Conservation (phyloP, 2,329 filamentous ascomycete genomes). For the Microascus cirrosus region DNA sequence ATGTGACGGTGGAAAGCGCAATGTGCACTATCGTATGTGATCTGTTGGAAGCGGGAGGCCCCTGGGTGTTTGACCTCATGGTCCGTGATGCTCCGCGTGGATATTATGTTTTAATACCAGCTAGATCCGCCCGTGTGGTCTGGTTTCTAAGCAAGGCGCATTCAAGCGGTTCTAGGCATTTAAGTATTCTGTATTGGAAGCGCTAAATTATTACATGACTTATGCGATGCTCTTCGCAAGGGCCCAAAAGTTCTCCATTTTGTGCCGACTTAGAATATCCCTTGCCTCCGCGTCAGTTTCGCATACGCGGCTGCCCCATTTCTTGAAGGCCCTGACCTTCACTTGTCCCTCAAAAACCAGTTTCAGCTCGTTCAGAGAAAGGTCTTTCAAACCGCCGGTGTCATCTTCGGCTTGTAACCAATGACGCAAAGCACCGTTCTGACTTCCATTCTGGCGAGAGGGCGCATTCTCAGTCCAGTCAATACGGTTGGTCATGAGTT, state of each 20-base stretch:
- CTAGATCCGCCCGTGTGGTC: no score
- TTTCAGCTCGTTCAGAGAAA: conserved; percentile 70
- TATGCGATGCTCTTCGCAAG: conserved; percentile 2
- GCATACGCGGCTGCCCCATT: conserved; percentile 83
- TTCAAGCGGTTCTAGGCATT: no score
- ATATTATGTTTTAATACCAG: no score
- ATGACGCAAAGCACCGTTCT: conserved; percentile 50
- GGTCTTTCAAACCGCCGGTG: conserved; percentile 66
- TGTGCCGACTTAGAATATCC: conserved; percentile 65
- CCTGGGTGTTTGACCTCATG: no score
- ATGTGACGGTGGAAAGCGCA: no score
- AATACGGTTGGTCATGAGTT: conserved; percentile 86
- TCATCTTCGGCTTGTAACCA: conserved; percentile 78
- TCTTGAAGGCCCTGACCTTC: conserved; percentile 69
- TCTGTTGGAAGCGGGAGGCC: no score
- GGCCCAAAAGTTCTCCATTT: conserved; percentile 89
- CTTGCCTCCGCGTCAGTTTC: conserved; percentile 85
- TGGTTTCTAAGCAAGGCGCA: no score
- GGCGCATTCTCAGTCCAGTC: conserved; percentile 87
- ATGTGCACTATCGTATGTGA: not conserved
- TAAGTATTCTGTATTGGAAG: no score
- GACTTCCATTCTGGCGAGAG: conserved; percentile 50
- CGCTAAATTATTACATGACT: not conserved
- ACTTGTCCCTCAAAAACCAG: conserved; percentile 87
- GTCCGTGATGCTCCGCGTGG: no score